Conservation (phyloP, 768 basidiomycete genomes). For the Cyclocybe cylindracea region DNA sequence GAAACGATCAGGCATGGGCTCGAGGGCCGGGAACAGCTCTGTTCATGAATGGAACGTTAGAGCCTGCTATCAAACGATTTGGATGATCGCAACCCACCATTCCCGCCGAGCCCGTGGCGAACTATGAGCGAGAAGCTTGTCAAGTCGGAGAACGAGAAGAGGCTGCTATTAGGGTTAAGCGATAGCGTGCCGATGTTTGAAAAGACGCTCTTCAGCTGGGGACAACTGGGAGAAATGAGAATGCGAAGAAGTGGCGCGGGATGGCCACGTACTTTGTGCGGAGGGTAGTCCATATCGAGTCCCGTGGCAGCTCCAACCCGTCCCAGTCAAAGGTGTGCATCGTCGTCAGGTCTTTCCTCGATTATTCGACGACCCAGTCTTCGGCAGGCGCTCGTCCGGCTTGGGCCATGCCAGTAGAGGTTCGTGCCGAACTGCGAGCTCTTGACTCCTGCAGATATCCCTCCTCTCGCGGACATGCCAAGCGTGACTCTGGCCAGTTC, state of each 20-base stretch:
- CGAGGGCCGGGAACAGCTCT: conserved; percentile 40
- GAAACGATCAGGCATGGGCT: conserved; percentile 39
- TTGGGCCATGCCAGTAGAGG: conserved; percentile 53
- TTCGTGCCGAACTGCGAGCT: conserved; percentile 49
- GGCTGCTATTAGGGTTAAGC: conserved; percentile 33
- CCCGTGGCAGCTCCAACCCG: conserved; percentile 45
- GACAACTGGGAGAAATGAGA: conserved; percentile 35
- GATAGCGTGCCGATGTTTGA: conserved; percentile 42
- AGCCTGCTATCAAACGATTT: not conserved
- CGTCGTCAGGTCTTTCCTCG: conserved; percentile 22
- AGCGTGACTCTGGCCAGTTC: conserved; percentile 38
- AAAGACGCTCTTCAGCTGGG: conserved; percentile 42
- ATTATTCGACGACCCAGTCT: conserved; percentile 41
- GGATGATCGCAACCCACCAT: conserved; percentile 24
- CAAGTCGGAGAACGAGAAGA: conserved; percentile 45
- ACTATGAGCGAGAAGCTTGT: conserved; percentile 48
- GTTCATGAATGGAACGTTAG: conserved; percentile 1
- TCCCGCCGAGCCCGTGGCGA: conserved; percentile 42
- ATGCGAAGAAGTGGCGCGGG: not conserved
- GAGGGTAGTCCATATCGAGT: conserved; percentile 43
- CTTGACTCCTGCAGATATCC: conserved; percentile 38
- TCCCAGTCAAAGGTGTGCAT: conserved; percentile 55
- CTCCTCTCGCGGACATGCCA: conserved; percentile 32
- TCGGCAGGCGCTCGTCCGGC: conserved; percentile 41
- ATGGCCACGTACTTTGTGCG: conserved; percentile 32